Evolutionary conservation across 305 asterid genomes (phyloP).

Genomic region (Plantago rigida): DNA sequence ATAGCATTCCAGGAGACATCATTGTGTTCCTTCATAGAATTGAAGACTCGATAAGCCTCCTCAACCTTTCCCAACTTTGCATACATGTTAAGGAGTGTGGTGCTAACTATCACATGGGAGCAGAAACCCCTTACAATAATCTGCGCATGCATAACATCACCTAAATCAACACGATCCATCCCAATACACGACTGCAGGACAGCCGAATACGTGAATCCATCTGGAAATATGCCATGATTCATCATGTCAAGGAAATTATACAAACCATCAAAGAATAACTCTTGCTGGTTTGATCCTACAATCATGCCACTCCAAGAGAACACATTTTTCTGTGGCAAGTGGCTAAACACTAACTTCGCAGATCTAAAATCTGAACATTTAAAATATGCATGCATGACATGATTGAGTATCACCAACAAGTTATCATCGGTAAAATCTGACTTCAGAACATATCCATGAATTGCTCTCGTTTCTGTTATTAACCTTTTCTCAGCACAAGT

Average conservation of each 20-base stretch:
- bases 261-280: constrained; percentile 28
- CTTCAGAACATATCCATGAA: constrained; percentile 40
- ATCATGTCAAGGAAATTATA: constrained; percentile 34
- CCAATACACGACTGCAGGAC: constrained; percentile 37
- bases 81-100: constrained; percentile 47
- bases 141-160: constrained; percentile 37
- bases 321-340: constrained; percentile 32
- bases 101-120: constrained; percentile 38
- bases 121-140: constrained; percentile 37
- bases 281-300: constrained; percentile 34
- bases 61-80: constrained; percentile 36
- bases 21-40: constrained; percentile 37
- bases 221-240: constrained; percentile 33
- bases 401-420: constrained; percentile 41
- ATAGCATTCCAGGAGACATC: constrained; percentile 49
- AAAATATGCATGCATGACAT: constrained; percentile 42
- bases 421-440: constrained; percentile 26
- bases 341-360: constrained; percentile 32
- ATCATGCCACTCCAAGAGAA: constrained; percentile 56
- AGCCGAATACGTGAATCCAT: constrained; percentile 41
- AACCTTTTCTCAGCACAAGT: constrained; percentile 32
- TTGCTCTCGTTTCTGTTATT: constrained; percentile 26
- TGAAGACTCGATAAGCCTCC: constrained; percentile 36
- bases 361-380: constrained; percentile 41
- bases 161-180: constrained; percentile 31